These are phyloP conservation scores for Ichthyophonus hoferi DNA, from an alignment of 208 protist species.

Conservation along the genomic window DNA sequence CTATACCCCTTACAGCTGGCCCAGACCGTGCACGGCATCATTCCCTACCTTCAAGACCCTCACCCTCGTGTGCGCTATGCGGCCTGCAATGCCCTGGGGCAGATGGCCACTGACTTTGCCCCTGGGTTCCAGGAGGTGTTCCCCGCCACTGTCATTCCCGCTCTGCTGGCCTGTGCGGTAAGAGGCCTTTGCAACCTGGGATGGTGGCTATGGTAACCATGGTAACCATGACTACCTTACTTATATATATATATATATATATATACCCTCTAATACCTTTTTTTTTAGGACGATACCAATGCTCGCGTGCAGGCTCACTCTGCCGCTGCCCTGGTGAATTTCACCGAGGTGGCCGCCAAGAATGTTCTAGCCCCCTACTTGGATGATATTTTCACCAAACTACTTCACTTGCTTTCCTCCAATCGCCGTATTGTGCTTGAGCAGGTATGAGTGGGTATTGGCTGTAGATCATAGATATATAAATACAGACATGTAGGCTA, in stretches of 20 bases:
- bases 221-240: no score
- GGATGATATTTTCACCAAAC: conserved; percentile 43
- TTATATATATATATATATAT: no score
- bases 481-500: no score
- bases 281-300: conserved; percentile 60
- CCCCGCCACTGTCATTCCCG: conserved; percentile 54
- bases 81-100: conserved; percentile 71
- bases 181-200: no score
- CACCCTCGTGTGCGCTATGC: conserved; percentile 73
- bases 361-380: conserved; percentile 52
- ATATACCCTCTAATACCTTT: no score
- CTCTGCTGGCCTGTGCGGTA: conserved; percentile 56
- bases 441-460: no score
- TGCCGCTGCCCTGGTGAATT: conserved; percentile 70
- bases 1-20: conserved; percentile 48
- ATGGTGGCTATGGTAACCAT: no score
- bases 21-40: conserved; percentile 50
- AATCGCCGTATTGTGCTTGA: conserved; percentile 47
- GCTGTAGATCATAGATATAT: no score
- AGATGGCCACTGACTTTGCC: conserved; percentile 73
- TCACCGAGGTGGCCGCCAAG: conserved; percentile 59
- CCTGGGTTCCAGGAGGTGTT: conserved; percentile 41
- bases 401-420: conserved; percentile 50
- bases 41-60: conserved; percentile 55
- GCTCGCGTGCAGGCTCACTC: conserved; percentile 59